Percentiles rank a stretch among this genome's conserved stretches.
Evolutionary conservation across 2,329 filamentous ascomycete genomes (phyloP).

Genomic region (Claviceps quebecensis): DNA sequence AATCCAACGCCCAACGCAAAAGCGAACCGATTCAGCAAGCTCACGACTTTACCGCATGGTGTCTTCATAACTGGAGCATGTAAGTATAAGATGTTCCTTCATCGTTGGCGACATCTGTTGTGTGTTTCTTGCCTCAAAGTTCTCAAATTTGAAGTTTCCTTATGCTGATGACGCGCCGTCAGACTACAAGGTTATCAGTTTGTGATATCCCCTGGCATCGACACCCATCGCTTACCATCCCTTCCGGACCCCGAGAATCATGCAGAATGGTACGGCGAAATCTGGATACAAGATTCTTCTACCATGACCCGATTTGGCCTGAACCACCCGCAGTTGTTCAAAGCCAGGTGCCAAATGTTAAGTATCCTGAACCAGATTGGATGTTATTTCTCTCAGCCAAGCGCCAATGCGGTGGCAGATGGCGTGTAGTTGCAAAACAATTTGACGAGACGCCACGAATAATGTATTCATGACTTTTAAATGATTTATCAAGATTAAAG

Average conservation of each 20-base stretch:
- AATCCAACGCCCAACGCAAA: not conserved
- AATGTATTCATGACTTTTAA: not conserved
- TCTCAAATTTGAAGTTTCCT: not conserved
- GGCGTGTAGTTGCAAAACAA: not conserved
- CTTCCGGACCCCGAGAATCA: not conserved
- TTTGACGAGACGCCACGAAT: not conserved
- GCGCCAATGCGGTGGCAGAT: not conserved
- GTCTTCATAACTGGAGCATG: slow-evolving; percentile 1
- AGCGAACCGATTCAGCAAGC: not conserved
- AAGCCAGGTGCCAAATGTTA: not conserved
- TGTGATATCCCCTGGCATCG: not conserved
- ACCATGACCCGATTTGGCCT: not conserved
- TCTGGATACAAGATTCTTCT: not conserved
- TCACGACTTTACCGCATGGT: not conserved
- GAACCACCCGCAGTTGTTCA: not conserved
- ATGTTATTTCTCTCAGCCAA: not conserved
- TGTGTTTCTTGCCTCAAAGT: not conserved
- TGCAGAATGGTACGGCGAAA: not conserved
- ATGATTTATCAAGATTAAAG: not conserved
- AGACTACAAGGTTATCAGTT: slow-evolving; percentile 1
- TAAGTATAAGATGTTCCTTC: not conserved
- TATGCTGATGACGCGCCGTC: not conserved
- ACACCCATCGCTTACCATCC: not conserved
- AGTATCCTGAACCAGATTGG: not conserved
- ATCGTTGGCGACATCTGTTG: not conserved